Evolutionary conservation across 2,329 filamentous ascomycete genomes (phyloP).

Genomic region (Aspergillus sclerotialis): DNA sequence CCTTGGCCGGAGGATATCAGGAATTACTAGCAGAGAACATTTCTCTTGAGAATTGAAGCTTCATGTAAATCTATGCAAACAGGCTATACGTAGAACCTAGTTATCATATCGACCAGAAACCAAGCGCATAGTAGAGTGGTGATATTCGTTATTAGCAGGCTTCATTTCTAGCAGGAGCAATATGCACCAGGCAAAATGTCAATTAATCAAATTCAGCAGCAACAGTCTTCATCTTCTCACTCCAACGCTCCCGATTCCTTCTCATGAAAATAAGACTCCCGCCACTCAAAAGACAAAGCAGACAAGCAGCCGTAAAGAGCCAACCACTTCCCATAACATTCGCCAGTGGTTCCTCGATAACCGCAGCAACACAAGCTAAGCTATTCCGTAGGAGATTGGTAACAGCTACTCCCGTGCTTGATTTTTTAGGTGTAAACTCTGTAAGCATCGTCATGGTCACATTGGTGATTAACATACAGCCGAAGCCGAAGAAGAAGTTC

Average conservation of each 20-base stretch:
- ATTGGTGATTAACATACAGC: conserved; percentile 31
- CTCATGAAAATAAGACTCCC: conserved; percentile 5
- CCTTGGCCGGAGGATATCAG: no score
- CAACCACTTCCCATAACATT: conserved; percentile 35
- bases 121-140: no score
- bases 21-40: no score
- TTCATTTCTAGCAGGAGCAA: no score
- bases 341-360: conserved; percentile 33
- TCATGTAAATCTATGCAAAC: no score
- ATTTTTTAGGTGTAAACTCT: conserved; percentile 35
- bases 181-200: no score
- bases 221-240: conserved; percentile 3
- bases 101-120: no score
- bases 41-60: no score
- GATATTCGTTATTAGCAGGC: no score
- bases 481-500: conserved; percentile 27
- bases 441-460: conserved; percentile 35
- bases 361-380: conserved; percentile 28
- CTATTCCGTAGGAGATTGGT: conserved; percentile 39
- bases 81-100: no score
- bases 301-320: conserved; percentile 26
- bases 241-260: conserved; percentile 4
- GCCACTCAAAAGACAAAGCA: conserved; percentile 3
- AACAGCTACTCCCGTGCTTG: conserved; percentile 31
- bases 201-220: no score